These are phyloP conservation scores for Avena insularis DNA, from an alignment of 176 grass and related monocot species.

Conservation along the genomic window DNA sequence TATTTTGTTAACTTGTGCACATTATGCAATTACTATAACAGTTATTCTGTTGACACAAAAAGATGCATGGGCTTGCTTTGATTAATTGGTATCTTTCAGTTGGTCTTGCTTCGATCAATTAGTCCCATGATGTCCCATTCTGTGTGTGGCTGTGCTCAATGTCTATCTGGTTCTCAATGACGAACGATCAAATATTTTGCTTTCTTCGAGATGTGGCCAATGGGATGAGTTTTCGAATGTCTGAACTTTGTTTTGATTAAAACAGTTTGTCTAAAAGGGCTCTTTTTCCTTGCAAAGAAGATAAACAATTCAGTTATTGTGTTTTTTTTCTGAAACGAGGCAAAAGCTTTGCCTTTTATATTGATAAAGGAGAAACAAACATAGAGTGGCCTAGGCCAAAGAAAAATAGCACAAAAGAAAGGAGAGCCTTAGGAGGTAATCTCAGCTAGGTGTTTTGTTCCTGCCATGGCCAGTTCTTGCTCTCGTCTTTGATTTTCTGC, in stretches of 20 bases:
- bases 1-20: not conserved
- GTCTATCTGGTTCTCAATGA: not conserved
- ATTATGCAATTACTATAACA: not conserved
- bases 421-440: too few species aligned
- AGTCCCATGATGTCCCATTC: not conserved
- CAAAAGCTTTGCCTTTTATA: too few species aligned
- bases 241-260: not conserved
- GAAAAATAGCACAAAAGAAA: too few species aligned
- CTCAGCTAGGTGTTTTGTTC: too few species aligned
- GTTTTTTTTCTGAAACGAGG: not conserved
- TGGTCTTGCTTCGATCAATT: not conserved
- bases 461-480: too few species aligned
- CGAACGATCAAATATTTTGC: not conserved
- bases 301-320: not conserved
- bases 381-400: too few species aligned
- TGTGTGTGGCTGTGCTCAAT: not conserved
- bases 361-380: too few species aligned
- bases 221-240: not conserved
- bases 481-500: too few species aligned
- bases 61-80: not conserved
- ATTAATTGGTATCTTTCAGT: not conserved
- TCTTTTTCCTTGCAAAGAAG: not conserved
- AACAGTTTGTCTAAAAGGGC: not conserved
- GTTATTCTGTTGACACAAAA: not conserved
- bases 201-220: not conserved